Conservation (phyloP, 805 yeast species). For the Starmera caribaea region DNA sequence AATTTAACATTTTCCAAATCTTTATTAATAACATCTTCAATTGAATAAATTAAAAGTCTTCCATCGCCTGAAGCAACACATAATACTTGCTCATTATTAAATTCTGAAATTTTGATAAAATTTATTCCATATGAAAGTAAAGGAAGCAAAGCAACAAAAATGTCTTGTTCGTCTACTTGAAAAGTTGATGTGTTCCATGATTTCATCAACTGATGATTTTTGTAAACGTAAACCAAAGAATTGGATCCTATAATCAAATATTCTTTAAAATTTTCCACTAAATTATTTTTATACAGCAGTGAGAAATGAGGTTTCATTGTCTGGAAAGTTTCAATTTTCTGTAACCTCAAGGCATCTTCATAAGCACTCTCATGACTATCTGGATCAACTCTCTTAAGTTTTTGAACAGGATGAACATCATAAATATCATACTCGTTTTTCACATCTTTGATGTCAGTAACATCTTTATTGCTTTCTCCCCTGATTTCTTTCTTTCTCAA, state of each 20-base stretch:
- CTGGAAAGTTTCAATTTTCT: background rate
- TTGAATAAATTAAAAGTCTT: conserved; percentile 27
- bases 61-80: conserved; percentile 51
- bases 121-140: conserved; percentile 49
- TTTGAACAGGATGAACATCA: conserved; percentile 11
- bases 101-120: conserved; percentile 28
- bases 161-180: conserved; percentile 21
- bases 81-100: conserved; percentile 33
- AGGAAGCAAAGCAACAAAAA: conserved; percentile 40
- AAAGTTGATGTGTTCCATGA: conserved; percentile 8
- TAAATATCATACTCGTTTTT: conserved; percentile 4
- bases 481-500: no score
- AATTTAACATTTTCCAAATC: conserved; percentile 16
- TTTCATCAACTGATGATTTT: conserved; percentile 1
- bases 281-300: conserved; percentile 10
- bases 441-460: no score
- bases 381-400: background rate
- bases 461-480: no score
- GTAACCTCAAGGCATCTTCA: conserved; percentile 8
- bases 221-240: conserved; percentile 5
- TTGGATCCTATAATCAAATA: conserved; percentile 6
- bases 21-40: conserved; percentile 20
- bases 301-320: background rate
- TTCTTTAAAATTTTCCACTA: conserved; percentile 8
- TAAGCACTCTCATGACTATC: conserved; percentile 4